Conservation (phyloP, 805 yeast genomes). For the Pichia membranifaciens region DNA sequence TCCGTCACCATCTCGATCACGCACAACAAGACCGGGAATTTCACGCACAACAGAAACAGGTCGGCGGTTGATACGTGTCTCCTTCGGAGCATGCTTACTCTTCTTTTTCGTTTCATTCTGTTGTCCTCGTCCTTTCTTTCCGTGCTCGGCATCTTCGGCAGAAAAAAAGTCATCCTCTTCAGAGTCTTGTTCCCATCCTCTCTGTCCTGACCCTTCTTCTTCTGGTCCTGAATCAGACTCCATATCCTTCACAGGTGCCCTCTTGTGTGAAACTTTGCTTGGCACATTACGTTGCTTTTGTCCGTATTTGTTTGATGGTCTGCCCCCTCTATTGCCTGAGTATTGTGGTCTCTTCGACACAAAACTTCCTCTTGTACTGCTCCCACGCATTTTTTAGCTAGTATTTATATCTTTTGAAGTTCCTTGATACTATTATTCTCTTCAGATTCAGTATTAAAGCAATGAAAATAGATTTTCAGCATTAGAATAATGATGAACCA, state of each 20-base stretch:
- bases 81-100: slow-evolving; percentile 85
- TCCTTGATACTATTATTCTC: too few species aligned
- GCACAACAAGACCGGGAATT: slow-evolving; percentile 57
- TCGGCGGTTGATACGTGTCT: slow-evolving; percentile 57
- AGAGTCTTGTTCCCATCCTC: slow-evolving; percentile 5
- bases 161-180: slow-evolving; percentile 33
- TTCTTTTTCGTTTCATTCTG: slow-evolving; percentile 29
- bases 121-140: slow-evolving; percentile 30
- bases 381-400: too few species aligned
- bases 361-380: too few species aligned
- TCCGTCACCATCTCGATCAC: slow-evolving; percentile 4
- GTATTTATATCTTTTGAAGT: too few species aligned
- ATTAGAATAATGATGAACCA: too few species aligned
- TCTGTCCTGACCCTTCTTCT: slow-evolving; percentile 17
- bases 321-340: too few species aligned
- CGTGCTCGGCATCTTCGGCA: not conserved
- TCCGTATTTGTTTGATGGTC: too few species aligned
- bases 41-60: slow-evolving; percentile 67
- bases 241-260: not conserved
- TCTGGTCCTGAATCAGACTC: slow-evolving; percentile 21
- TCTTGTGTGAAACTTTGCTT: too few species aligned
- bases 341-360: too few species aligned
- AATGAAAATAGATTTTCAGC: too few species aligned
- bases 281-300: too few species aligned
- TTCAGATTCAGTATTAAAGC: too few species aligned